Evolutionary conservation across 306 rosid genomes (phyloP).

Genomic region (Gastrolobium villosum): DNA sequence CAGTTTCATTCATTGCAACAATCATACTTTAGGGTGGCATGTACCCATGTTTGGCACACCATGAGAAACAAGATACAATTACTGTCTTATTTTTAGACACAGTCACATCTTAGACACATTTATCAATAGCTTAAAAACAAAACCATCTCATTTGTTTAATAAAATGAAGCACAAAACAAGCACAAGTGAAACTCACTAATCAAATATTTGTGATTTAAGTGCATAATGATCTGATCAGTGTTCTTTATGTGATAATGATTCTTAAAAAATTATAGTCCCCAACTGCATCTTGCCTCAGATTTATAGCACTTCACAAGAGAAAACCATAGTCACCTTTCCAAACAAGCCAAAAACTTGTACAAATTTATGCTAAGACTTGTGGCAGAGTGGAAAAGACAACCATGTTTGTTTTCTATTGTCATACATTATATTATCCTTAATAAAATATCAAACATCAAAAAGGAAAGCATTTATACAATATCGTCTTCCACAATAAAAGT

Average conservation of each 20-base stretch:
- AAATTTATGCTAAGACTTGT: not conserved
- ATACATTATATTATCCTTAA: not conserved
- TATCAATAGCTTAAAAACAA: not conserved
- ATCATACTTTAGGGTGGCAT: not conserved
- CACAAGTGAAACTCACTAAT: not conserved
- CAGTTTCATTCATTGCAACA: not conserved
- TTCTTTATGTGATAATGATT: not conserved
- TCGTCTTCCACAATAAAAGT: constrained; percentile 11
- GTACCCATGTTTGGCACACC: not conserved
- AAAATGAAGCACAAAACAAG: constrained; percentile 17
- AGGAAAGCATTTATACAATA: not conserved
- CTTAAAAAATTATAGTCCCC: not conserved
- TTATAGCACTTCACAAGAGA: not conserved
- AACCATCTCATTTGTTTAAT: not conserved
- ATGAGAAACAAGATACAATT: constrained; percentile 4
- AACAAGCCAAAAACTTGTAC: not conserved
- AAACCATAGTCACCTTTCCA: not conserved
- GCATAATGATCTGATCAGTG: not conserved
- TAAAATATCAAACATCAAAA: not conserved
- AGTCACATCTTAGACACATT: not conserved
- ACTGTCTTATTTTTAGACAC: not conserved
- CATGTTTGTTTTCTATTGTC: not conserved
- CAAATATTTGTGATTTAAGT: not conserved
- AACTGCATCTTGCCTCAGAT: not conserved
- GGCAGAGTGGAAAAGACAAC: not conserved